A percentile compares a stretch with the other conserved stretches of the same genome.
Evolutionary conservation across 2,329 filamentous ascomycete species (phyloP).

Genomic region (Fusarium circinatum): DNA sequence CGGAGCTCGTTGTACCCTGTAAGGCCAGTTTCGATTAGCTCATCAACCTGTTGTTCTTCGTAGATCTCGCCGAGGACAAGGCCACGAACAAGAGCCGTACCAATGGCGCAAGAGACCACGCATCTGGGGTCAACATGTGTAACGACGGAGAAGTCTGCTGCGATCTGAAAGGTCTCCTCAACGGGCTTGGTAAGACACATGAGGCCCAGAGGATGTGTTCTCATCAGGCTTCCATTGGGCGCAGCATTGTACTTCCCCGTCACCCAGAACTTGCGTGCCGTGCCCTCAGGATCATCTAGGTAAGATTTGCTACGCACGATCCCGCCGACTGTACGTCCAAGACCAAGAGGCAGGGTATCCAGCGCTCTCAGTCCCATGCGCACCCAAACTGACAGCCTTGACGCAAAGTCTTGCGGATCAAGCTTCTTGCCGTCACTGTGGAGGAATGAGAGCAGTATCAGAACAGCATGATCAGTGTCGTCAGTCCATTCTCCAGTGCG

Average conservation of each 20-base stretch:
- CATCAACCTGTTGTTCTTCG: conserved; percentile 53
- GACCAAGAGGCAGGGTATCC: conserved; percentile 58
- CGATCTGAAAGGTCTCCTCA: conserved; percentile 56
- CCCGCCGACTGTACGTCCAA: conserved; percentile 58
- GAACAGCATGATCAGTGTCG: conserved; percentile 64
- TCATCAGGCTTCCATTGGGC: conserved; percentile 64
- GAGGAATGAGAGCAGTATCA: conserved; percentile 60
- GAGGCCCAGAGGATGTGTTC: conserved; percentile 61
- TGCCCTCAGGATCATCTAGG: conserved; percentile 51
- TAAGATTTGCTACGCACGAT: conserved; percentile 55
- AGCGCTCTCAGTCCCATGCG: conserved; percentile 58
- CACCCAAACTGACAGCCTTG: conserved; percentile 59
- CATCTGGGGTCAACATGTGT: conserved; percentile 65
- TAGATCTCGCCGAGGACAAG: conserved; percentile 57
- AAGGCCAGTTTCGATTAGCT: conserved; percentile 52
- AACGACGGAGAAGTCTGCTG: conserved; percentile 54
- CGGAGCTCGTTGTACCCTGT: conserved; percentile 50
- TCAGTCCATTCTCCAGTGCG: conserved; percentile 61
- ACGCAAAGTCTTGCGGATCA: conserved; percentile 55
- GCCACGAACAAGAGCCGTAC: conserved; percentile 57
- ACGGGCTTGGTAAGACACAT: conserved; percentile 55
- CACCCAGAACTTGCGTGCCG: conserved; percentile 55
- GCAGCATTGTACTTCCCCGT: conserved; percentile 53
- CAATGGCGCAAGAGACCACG: conserved; percentile 59
- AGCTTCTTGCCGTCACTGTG: conserved; percentile 54